A percentile compares a stretch with the other conserved stretches of the same genome.
Conservation (phyloP, 345 rosid genomes). For the Rhizophora mangle region DNA sequence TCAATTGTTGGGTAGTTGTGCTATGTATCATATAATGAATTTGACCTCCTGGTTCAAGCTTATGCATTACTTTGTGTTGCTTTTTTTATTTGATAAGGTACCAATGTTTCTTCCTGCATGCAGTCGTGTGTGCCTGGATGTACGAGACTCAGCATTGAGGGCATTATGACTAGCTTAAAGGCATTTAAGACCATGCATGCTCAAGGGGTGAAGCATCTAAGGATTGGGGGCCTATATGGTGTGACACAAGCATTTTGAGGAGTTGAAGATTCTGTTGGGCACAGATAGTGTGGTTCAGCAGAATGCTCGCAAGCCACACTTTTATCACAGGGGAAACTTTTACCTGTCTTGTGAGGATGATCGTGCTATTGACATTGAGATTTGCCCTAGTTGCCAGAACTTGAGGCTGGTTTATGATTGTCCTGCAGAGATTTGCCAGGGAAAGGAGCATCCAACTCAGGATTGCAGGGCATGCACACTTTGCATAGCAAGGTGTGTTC, state of each 20-base stretch:
- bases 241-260: slow-evolving; percentile 65
- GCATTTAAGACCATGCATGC: slow-evolving; percentile 46
- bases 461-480: slow-evolving; percentile 81
- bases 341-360: slow-evolving; percentile 72
- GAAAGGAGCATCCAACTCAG: slow-evolving; percentile 35
- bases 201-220: slow-evolving; percentile 59
- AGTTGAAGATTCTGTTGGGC: slow-evolving; percentile 55
- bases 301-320: slow-evolving; percentile 50
- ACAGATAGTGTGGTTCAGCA: slow-evolving; percentile 30
- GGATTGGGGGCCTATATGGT: slow-evolving; percentile 77
- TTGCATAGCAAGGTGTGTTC: slow-evolving; percentile 72
- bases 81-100: background rate
- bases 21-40: too few species aligned
- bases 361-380: slow-evolving; percentile 72
- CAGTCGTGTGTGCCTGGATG: slow-evolving; percentile 94
- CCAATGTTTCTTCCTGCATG: background rate
- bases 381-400: slow-evolving; percentile 79
- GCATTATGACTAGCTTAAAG: slow-evolving; percentile 59
- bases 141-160: slow-evolving; percentile 64
- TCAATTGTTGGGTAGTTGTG: too few species aligned
- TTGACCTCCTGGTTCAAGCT: too few species aligned
- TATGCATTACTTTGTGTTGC: too few species aligned
- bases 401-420: slow-evolving; percentile 84
- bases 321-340: slow-evolving; percentile 54
- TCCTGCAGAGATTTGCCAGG: slow-evolving; percentile 75